Percentiles rank a stretch among this genome's conserved stretches.
Conservation (phyloP, 805 yeast genomes). For the Helenozyma rhizophorensis region DNA sequence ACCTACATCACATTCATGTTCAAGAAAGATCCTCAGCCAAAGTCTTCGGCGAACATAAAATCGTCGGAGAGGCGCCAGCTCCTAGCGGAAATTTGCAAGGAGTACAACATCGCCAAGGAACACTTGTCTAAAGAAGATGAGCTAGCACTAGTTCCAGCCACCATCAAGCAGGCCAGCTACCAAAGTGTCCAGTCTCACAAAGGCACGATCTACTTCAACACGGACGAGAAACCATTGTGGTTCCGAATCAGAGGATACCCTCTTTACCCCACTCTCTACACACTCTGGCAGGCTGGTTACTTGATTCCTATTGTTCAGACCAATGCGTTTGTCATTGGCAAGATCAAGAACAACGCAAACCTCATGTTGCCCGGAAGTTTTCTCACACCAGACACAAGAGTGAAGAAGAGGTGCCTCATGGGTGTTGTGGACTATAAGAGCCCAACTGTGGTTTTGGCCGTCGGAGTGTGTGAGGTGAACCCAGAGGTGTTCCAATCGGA, state of each 20-base stretch:
- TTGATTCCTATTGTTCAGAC: conserved; percentile 67
- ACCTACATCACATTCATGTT: conserved; percentile 14
- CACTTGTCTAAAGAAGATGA: conserved; percentile 40
- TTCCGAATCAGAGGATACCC: conserved; percentile 54
- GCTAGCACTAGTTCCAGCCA: conserved; percentile 43
- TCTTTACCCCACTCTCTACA: conserved; percentile 65
- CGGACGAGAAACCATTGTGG: conserved; percentile 67
- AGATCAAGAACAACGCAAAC: conserved; percentile 74
- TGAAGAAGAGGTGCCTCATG: conserved; percentile 54
- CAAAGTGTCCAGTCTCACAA: conserved; percentile 45
- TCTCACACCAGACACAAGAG: conserved; percentile 52
- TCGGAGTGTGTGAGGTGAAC: conserved; percentile 58
- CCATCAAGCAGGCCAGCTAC: conserved; percentile 61
- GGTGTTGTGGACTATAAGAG: conserved; percentile 60
- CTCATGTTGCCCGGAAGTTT: conserved; percentile 71
- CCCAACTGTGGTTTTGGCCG: conserved; percentile 65
- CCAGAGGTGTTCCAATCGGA: too few species aligned
- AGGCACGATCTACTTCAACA: conserved; percentile 66
- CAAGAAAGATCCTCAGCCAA: conserved; percentile 40
- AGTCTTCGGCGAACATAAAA: conserved; percentile 75
- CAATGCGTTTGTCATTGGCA: conserved; percentile 66
- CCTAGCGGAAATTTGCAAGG: conserved; percentile 37
- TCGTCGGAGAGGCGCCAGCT: conserved; percentile 71
- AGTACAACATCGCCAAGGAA: conserved; percentile 36
- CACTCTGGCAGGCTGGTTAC: conserved; percentile 66